Percentiles rank a stretch among this genome's conserved stretches.
These are phyloP conservation scores for Fagus sylvatica DNA, from an alignment of 306 rosid species.

Conservation along the genomic window DNA sequence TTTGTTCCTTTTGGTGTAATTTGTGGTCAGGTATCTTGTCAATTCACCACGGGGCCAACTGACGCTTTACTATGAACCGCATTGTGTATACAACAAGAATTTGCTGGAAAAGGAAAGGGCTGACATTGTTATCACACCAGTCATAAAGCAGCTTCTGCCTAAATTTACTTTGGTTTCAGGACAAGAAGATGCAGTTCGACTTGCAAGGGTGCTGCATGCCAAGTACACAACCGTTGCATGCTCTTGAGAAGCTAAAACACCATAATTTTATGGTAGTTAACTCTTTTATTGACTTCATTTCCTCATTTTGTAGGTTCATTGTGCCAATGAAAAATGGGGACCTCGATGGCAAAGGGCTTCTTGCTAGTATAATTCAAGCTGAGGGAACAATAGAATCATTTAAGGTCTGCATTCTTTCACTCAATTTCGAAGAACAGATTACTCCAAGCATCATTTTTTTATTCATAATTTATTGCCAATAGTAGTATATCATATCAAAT, in stretches of 20 bases:
- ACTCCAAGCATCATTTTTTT: background rate
- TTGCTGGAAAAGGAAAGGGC: slow-evolving; percentile 68
- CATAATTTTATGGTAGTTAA: background rate
- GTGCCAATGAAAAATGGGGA: slow-evolving; percentile 93
- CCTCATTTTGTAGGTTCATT: slow-evolving; percentile 53
- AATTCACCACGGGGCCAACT: slow-evolving; percentile 56
- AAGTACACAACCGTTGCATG: slow-evolving; percentile 42
- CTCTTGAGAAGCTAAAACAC: background rate
- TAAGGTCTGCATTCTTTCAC: slow-evolving; percentile 54
- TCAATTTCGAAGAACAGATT: slow-evolving; percentile 7
- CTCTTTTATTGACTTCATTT: slow-evolving; percentile 10
- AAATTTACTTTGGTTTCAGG: slow-evolving; percentile 86
- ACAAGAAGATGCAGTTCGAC: slow-evolving; percentile 92
- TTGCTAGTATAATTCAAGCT: slow-evolving; percentile 56
- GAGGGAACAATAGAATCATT: slow-evolving; percentile 87
- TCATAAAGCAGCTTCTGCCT: slow-evolving; percentile 84
- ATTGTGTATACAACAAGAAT: slow-evolving; percentile 68
- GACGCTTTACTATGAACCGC: slow-evolving; percentile 93
- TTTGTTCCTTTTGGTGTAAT: slow-evolving; percentile 14
- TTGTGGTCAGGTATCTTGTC: slow-evolving; percentile 64
- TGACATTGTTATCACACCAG: slow-evolving; percentile 88
- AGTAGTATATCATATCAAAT: too few relatives aligned
- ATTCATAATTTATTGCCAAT: too few relatives aligned
- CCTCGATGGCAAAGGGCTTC: slow-evolving; percentile 79
- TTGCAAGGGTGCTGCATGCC: slow-evolving; percentile 79